Evolutionary conservation across 352 stramenopile species (phyloP).

Genomic region (Phytophthora palmivora): DNA sequence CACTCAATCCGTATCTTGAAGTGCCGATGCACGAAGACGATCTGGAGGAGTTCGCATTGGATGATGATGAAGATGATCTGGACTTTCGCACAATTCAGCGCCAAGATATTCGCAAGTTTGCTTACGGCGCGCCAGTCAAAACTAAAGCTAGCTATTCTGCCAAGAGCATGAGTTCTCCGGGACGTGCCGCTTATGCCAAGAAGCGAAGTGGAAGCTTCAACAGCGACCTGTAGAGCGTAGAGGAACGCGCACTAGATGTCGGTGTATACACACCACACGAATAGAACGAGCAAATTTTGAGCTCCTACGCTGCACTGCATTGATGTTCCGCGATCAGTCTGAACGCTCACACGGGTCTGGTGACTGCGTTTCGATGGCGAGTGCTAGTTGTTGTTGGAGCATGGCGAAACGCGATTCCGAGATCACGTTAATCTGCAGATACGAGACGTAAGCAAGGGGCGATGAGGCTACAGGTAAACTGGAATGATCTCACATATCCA

Average conservation of each 20-base stretch:
- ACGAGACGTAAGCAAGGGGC: conserved; percentile 8
- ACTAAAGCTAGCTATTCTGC: conserved; percentile 14
- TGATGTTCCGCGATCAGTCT: background rate
- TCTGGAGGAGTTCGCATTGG: conserved; percentile 78
- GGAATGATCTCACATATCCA: conserved; percentile 52
- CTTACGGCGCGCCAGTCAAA: conserved; percentile 35
- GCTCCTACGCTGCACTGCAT: conserved; percentile 3
- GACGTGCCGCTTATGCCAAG: conserved; percentile 20
- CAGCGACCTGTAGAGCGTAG: conserved; percentile 33
- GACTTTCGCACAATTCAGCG: conserved; percentile 48
- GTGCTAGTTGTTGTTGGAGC: conserved; percentile 20
- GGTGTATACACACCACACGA: conserved; percentile 1
- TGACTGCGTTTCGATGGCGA: conserved; percentile 1
- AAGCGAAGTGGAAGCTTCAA: conserved; percentile 40
- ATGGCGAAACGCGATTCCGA: conserved; percentile 19
- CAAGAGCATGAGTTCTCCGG: conserved; percentile 15
- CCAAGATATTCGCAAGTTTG: conserved; percentile 44
- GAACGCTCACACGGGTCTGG: conserved; percentile 2
- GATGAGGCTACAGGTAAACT: background rate
- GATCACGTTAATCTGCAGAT: conserved; percentile 32
- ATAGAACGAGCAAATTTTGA: conserved; percentile 25
- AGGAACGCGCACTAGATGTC: conserved; percentile 15
- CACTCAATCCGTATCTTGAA: conserved; percentile 93
- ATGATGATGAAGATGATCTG: conserved; percentile 57
- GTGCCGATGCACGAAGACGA: conserved; percentile 77